phyloP scores from a whole-genome alignment of 164 flowering plant species.

The Aristolochia californica region DNA sequence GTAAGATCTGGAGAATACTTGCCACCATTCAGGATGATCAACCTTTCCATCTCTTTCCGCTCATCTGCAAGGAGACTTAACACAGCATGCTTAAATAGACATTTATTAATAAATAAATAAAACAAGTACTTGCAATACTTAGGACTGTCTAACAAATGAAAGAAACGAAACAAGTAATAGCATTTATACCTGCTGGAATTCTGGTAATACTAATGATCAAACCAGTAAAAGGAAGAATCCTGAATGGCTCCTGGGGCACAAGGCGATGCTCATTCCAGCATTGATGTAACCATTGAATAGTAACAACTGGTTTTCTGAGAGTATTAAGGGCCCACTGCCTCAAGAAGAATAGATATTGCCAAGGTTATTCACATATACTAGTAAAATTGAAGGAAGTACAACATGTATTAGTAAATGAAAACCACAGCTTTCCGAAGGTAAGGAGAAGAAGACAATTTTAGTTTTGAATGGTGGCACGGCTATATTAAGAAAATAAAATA shows the following conservation, averaged over 20 bases:
- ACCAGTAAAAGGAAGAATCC: slow-evolving; percentile 82
- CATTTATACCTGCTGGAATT: slow-evolving; percentile 55
- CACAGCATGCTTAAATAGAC: no score
- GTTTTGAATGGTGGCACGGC: no score
- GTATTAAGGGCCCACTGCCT: slow-evolving; percentile 74
- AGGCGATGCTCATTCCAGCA: slow-evolving; percentile 94
- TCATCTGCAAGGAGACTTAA: slow-evolving; percentile 35
- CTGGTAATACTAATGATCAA: slow-evolving; percentile 67
- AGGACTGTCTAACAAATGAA: no score
- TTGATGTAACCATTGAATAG: slow-evolving; percentile 61
- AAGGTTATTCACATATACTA: no score
- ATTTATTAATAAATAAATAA: no score
- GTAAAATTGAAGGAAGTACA: no score
- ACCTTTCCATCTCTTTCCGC: slow-evolving; percentile 68
- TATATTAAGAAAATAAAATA: no score
- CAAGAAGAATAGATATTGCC: background rate
- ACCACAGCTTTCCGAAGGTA: no score
- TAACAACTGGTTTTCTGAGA: slow-evolving; percentile 75
- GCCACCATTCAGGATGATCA: slow-evolving; percentile 71
- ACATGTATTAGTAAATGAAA: no score
- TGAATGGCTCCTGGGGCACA: slow-evolving; percentile 75
- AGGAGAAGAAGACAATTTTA: no score
- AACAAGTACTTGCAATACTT: no score
- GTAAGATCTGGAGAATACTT: slow-evolving; percentile 82
- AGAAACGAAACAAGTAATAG: background rate